These are phyloP conservation scores for Chaetothyriales sp. DNA, from an alignment of 2,329 filamentous ascomycete species.

Conservation along the genomic window DNA sequence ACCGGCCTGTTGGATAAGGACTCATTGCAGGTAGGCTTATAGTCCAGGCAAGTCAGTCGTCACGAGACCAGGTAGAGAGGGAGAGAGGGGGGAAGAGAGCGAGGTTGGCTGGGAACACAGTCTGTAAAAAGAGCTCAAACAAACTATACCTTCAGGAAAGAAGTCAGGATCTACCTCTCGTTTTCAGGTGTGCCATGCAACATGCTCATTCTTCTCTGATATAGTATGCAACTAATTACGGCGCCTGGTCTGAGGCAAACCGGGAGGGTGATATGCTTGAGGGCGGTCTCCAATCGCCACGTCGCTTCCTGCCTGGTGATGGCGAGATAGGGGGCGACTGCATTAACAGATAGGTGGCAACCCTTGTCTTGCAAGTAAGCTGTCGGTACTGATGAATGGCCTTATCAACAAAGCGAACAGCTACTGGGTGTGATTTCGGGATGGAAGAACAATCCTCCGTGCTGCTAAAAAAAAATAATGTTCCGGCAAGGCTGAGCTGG, in stretches of 20 bases:
- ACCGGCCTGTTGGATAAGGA: neutral
- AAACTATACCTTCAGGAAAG: neutral
- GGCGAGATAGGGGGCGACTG: neutral
- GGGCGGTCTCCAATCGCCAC: neutral
- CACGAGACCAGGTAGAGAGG: too few relatives aligned
- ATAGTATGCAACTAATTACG: neutral
- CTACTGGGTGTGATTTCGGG: neutral
- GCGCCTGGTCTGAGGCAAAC: neutral
- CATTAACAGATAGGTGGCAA: neutral
- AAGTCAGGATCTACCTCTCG: neutral
- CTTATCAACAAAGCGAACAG: neutral
- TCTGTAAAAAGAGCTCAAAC: neutral
- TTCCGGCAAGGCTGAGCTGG: neutral
- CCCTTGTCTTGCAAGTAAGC: neutral
- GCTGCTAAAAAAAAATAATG: neutral
- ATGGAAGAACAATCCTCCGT: neutral
- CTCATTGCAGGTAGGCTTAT: neutral
- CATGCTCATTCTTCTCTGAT: neutral
- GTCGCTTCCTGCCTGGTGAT: neutral
- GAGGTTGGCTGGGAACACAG: too few relatives aligned
- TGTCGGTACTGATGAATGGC: neutral
- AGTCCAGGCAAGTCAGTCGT: neutral
- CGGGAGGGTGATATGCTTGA: neutral
- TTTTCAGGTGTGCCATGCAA: neutral
- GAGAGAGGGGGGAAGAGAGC: too few relatives aligned